Evolutionary conservation across 192 early-diverging fungal species (phyloP).

Genomic region (Backusella morwellensis): DNA sequence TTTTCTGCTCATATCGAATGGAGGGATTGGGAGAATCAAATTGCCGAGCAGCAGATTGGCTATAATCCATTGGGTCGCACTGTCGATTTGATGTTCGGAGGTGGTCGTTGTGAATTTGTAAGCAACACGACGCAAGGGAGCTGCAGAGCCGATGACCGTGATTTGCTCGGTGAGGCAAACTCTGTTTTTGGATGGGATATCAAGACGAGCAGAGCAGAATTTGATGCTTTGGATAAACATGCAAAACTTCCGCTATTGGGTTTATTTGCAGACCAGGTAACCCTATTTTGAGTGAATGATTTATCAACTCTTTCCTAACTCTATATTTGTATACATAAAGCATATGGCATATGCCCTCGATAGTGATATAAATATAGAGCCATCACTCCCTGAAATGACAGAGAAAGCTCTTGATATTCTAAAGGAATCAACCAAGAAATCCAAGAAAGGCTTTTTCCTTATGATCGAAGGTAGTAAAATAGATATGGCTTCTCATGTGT

Average conservation of each 20-base stretch:
- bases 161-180: constrained; percentile 60
- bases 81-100: constrained; percentile 90
- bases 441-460: constrained; percentile 83
- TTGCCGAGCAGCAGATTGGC: constrained; percentile 90
- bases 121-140: constrained; percentile 56
- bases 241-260: neutral
- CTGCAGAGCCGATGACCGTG: constrained; percentile 75
- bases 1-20: constrained; percentile 80
- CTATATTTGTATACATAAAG: constrained; percentile 10
- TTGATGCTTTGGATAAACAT: neutral
- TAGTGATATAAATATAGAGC: constrained; percentile 60
- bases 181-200: constrained; percentile 59
- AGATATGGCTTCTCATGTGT: constrained; percentile 91
- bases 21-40: constrained; percentile 80
- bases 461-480: constrained; percentile 97
- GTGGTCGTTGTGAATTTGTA: constrained; percentile 87
- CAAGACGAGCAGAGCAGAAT: neutral
- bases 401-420: constrained; percentile 75
- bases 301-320: neutral
- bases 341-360: constrained; percentile 97
- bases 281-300: neutral
- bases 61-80: constrained; percentile 81
- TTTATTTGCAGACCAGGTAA: constrained; percentile 1
- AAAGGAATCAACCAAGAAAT: constrained; percentile 40
- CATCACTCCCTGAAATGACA: constrained; percentile 83